Evolutionary conservation across 306 rosid genomes (phyloP).

Genomic region (Fragaria vesca): DNA sequence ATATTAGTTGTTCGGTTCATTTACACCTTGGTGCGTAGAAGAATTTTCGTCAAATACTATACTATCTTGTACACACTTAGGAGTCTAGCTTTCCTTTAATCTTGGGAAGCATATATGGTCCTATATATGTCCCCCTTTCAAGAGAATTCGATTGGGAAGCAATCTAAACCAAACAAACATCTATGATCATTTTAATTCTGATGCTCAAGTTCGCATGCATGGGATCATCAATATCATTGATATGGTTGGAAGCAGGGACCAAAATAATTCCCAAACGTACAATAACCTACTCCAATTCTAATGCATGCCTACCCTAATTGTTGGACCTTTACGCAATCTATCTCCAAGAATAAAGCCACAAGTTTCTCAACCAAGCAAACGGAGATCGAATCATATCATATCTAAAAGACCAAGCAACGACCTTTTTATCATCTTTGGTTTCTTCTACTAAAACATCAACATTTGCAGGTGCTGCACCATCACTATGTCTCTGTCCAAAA

Average conservation of each 20-base stretch:
- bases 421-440: background rate
- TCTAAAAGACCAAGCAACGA: background rate
- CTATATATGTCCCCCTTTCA: background rate
- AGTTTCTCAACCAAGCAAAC: conserved; percentile 43
- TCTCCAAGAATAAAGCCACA: conserved; percentile 19
- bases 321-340: conserved; percentile 33
- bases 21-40: no score
- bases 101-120: no score
- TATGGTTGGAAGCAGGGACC: conserved; percentile 34
- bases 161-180: conserved; percentile 17
- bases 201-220: conserved; percentile 16
- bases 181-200: background rate
- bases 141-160: background rate
- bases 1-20: no score
- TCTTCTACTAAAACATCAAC: background rate
- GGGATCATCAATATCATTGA: background rate
- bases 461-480: conserved; percentile 8
- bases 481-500: conserved; percentile 12
- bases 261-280: conserved; percentile 1
- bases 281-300: conserved; percentile 3
- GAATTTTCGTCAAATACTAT: no score
- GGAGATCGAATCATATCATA: conserved; percentile 25
- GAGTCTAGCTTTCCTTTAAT: no score
- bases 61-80: no score
- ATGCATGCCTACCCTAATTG: conserved; percentile 27